Base-by-base conservation (phyloP, 768 basidiomycete genomes). In the Exidia glandulosa region DNA sequence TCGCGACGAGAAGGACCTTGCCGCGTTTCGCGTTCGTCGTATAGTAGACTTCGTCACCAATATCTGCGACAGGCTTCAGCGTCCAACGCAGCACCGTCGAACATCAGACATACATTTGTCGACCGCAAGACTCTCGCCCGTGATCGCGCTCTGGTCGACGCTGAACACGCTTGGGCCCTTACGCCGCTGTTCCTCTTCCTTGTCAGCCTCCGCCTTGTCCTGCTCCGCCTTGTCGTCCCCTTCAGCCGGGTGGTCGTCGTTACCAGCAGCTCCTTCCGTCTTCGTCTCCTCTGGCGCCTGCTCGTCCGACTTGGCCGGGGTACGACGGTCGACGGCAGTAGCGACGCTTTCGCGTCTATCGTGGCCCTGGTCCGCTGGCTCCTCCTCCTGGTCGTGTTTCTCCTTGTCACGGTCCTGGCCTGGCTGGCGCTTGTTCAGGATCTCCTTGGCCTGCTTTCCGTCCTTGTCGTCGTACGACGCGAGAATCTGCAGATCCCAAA, bases 61-160 rank as follows among this genome's bases (percentile, higher is more conserved):
- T 45, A 23, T 45, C 41, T 45, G 41, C n/a, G n/a, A 19, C 41
- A 45, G 3, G 41, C 41, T 14, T 45, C 41, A 45, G 41, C 16
- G 36, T 37, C n/a, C n/a, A n/a, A n/a, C n/a, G n/a, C n/a, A n/a
- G n/a, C n/a, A n/a, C n/a, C n/a, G n/a, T n/a, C n/a, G n/a, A n/a
- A n/a, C n/a, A n/a, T n/a, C n/a, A n/a, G n/a, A n/a, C n/a, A 72
- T 58, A 58, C 67, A 77, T 63, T 79, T 79, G 64, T 79, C 77
- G 27, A 75, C 74, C 12, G 78, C 75, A 14, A 79, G 70, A 23
- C 73, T 75, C 64, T 79, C 78, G 32, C 77, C 77, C 0, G 77
- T 78, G 56, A 78, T 77, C 16, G 76, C 76, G 32, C 71, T 73
- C 63, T 79, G 78, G 63, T 79, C 78, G 33, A 76, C 74, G 16